Conservation (phyloP, 1,284 basidiomycete species). For the Apiotrichum sp. region DNA sequence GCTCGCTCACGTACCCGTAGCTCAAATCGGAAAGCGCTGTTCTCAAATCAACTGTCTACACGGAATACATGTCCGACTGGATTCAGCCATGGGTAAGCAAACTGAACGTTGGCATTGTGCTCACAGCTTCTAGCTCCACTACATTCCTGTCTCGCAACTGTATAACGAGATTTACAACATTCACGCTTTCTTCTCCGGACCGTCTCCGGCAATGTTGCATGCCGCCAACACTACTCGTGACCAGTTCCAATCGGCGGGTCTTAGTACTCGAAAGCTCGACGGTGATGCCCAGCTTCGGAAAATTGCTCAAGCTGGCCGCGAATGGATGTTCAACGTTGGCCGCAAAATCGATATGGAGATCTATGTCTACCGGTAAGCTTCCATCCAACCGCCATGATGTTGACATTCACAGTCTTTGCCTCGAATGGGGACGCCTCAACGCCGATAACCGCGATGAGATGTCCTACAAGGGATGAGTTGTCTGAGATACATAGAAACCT, state of each 20-base stretch:
- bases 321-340: conserved; percentile 79
- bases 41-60: conserved; percentile 80
- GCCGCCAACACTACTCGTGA: conserved; percentile 49
- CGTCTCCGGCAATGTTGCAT: conserved; percentile 57
- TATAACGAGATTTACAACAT: conserved; percentile 90
- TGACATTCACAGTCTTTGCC: conserved; percentile 52
- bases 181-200: conserved; percentile 80
- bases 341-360: conserved; percentile 81
- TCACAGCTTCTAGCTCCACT: conserved; percentile 64
- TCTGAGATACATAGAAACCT: no score
- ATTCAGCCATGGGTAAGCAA: conserved; percentile 49
- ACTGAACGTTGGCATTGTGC: no score
- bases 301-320: conserved; percentile 78
- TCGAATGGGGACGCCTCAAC: conserved; percentile 81
- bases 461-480: conserved; percentile 39
- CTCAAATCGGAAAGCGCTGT: conserved; percentile 67
- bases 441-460: conserved; percentile 73
- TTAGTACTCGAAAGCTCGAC: conserved; percentile 51
- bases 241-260: conserved; percentile 36
- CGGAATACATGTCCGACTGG: conserved; percentile 71
- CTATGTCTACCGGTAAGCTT: conserved; percentile 62
- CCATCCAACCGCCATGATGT: not conserved
- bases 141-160: conserved; percentile 75
- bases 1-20: conserved; percentile 11
- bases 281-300: conserved; percentile 68